Percentiles rank a stretch among this genome's conserved stretches.
Evolutionary conservation across 176 grass and related monocot species (phyloP).

Genomic region (Themeda triandra): DNA sequence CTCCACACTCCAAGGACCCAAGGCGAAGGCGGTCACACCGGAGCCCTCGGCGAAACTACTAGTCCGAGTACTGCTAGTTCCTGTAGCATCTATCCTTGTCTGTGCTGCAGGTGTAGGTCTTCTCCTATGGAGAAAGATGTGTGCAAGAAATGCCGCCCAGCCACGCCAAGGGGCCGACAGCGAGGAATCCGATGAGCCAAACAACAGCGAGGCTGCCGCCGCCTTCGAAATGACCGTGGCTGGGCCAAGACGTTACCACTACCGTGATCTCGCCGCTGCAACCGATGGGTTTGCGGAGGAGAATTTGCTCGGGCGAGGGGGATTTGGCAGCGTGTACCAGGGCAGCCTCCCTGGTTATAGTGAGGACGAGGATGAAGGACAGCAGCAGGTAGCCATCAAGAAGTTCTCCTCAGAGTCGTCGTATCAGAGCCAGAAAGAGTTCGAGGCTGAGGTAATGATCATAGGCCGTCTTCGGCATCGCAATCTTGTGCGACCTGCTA

Average conservation of each 20-base stretch:
- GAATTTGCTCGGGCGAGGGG: conserved; percentile 16
- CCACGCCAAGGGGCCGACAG: no score
- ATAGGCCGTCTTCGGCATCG: neutral
- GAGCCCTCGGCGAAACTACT: no score
- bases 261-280: neutral
- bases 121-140: no score
- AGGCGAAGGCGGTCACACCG: no score
- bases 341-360: neutral
- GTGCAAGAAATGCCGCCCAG: no score
- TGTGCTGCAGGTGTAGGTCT: no score
- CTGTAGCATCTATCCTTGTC: no score
- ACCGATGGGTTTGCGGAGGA: neutral
- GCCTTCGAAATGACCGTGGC: neutral
- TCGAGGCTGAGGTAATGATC: neutral
- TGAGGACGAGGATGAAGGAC: no score
- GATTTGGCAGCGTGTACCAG: neutral
- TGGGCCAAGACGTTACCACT: neutral
- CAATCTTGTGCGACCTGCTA: neutral
- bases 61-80: no score
- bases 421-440: neutral
- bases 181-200: no score
- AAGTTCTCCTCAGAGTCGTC: neutral
- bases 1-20: no score
- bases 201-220: no score
- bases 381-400: neutral